Evolutionary conservation across 2,329 filamentous ascomycete genomes (phyloP).

Genomic region (Aureobasidium namibiae): DNA sequence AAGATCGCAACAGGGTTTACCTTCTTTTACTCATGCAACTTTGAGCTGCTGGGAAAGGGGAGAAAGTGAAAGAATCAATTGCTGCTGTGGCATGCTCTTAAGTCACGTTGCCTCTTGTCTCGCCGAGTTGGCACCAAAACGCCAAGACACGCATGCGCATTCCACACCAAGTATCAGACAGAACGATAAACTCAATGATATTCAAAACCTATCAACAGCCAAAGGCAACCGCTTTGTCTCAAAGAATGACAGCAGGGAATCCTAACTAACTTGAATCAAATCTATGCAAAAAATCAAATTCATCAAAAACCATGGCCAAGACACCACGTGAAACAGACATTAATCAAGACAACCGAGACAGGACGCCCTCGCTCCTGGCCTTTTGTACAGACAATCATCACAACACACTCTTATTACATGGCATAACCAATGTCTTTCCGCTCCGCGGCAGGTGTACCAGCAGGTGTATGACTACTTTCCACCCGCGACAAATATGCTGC

Average conservation of each 20-base stretch:
- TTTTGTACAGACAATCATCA: constrained; percentile 1
- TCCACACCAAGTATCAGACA: not conserved
- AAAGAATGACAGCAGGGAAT: constrained; percentile 11
- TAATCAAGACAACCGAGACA: constrained; percentile 8
- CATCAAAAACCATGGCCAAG: constrained; percentile 1
- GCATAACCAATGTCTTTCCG: constrained; percentile 10
- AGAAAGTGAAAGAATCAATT: not conserved
- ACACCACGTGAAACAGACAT: constrained; percentile 4
- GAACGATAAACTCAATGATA: not conserved
- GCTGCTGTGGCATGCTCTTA: not conserved
- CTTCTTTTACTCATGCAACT: not conserved
- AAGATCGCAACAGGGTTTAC: not conserved
- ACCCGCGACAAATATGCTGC: constrained; percentile 76
- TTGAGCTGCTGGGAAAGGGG: not conserved
- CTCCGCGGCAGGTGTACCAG: not conserved
- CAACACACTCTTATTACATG: not conserved
- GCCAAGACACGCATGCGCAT: constrained; percentile 1
- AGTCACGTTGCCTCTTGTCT: constrained; percentile 5
- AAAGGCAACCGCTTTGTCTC: not conserved
- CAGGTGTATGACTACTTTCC: constrained; percentile 42
- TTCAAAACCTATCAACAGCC: constrained; percentile 9
- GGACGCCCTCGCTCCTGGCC: not conserved
- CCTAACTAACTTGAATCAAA: constrained; percentile 4
- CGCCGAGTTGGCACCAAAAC: not conserved
- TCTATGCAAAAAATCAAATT: constrained; percentile 11